Base-by-base conservation (phyloP, 176 grass and related monocot genomes). In the Carex cristatella region DNA sequence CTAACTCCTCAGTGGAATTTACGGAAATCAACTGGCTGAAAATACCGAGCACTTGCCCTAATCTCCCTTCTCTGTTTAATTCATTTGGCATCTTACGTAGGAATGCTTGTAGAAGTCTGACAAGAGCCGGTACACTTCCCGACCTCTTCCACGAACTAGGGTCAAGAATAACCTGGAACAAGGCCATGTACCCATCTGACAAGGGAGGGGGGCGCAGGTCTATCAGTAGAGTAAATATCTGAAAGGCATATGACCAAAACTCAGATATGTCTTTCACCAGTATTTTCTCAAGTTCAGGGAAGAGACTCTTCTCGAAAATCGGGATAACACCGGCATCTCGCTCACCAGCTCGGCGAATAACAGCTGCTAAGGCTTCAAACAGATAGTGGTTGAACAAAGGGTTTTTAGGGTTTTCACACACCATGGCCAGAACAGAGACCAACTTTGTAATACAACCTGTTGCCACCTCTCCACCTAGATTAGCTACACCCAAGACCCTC, bases 311-410 rank as follows among this genome's bases (percentile, higher is more conserved):
- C 82, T 98, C 95, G 87, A 98, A 98, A 28, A 83, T 49, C 56
- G 69, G 87, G 60, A 98, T 68, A 31, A 98, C 67, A 51, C 87
- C 12, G 58, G 91, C 89, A 53, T 98, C 93, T 79, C 88, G 86
- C 83, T 91, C 95, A 32, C 92, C 93, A 46, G 88, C 66, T 33
- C 70, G 87, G 16, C 93, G 89, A 84, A 94, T 87, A 84, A 94
- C 79, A 79, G 95, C 95, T 61, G 95, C 91, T 69, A 98, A 89
- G 19, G 95, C 86, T 83, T 98, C 95, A 80, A 98, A 98, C 54
- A 98, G 66, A 84, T 98, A 98, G 85, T 98, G 95, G 70, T 98
- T 98, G 55, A 98, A 98, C 83, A 92, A 87, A 81, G 95, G 95
- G 53, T 98, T 94, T 86, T 91, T 94, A 64, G 95, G 95, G 82